Base-by-base conservation (phyloP, 768 basidiomycete genomes). In the Nidularia pulvinata region DNA sequence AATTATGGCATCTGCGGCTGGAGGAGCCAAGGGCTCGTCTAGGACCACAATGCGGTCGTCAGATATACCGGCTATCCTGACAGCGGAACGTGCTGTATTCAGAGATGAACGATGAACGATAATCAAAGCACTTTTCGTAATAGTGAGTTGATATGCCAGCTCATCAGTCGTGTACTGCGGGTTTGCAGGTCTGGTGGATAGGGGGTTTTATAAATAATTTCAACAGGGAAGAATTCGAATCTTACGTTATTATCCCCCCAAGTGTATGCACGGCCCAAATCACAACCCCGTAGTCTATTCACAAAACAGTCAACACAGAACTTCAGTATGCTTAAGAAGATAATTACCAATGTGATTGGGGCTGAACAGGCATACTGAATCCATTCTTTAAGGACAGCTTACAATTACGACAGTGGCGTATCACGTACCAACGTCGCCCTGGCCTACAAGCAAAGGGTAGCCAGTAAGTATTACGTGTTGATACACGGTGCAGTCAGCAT, bases 261-360 rank as follows among this genome's bases (percentile, higher is more conserved):
- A 85, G 64, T 37, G 73, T 75, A 55, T 86, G 86, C 6, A 75
- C 68, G 11, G 83, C 86, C 86, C 85, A 87, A 5, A 86, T 71
- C 37, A 68, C 75, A 33, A 74, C 65, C 6, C 78, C 73, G 55
- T 86, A 88, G 55, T 83, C 85, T 86, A 50, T 48, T 43, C 44
- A 4, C n/a, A 46, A 5, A 33, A 49, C 33, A 43, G 33, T 42
- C 55, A 16, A 54, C 42, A 43, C 10, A 34, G 48, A 10, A 35
- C 45, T 43, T 46, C 11, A 32, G n/a, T 36, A 32, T 16, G 19
- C 36, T n/a, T 19, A 16, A 32, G 48, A n/a, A n/a, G n/a, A n/a
- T 25, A 44, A 49, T 57, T 50, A 86, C 86, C 85, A 30, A 82
- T 69, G 61, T 85, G 75, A 58, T 89, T 89, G 10, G 84, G 81